Conservation (phyloP, 176 grass and related monocot species). For the Dactylis glomerata region DNA sequence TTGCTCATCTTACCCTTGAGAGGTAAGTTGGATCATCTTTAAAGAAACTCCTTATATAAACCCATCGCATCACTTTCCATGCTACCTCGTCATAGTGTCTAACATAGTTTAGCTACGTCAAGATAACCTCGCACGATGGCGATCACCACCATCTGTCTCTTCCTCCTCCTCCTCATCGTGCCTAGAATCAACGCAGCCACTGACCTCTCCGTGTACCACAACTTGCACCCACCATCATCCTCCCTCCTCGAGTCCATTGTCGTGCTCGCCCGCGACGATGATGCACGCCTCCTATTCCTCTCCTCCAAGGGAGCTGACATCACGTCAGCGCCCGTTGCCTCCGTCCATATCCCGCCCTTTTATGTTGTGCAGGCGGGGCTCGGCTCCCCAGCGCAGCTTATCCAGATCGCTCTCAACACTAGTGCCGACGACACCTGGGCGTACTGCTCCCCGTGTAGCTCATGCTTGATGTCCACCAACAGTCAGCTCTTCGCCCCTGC, state of each 20-base stretch:
- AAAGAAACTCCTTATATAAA: constrained; percentile 33
- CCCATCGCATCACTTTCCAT: background rate
- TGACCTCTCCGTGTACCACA: constrained; percentile 64
- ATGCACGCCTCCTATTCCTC: constrained; percentile 62
- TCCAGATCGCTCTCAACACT: constrained; percentile 80
- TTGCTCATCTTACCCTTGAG: background rate
- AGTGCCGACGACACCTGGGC: constrained; percentile 81
- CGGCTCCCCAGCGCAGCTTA: constrained; percentile 56
- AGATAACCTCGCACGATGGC: constrained; percentile 15
- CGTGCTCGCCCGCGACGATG: constrained; percentile 51
- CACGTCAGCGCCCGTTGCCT: constrained; percentile 67
- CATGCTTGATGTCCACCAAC: constrained; percentile 30
- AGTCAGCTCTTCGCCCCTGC: constrained; percentile 48
- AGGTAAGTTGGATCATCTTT: background rate
- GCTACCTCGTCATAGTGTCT: background rate
- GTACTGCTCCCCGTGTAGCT: constrained; percentile 73
- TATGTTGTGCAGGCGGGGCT: constrained; percentile 66
- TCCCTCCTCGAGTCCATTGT: constrained; percentile 70
- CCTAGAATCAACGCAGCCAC: background rate
- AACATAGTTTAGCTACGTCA: background rate
- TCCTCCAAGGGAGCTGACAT: constrained; percentile 41
- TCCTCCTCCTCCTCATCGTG: constrained; percentile 22
- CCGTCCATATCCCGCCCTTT: constrained; percentile 65
- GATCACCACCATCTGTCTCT: background rate
- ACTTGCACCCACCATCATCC: constrained; percentile 34